Evolutionary conservation across 805 yeast genomes (phyloP).

Genomic region (Candida succiphila): DNA sequence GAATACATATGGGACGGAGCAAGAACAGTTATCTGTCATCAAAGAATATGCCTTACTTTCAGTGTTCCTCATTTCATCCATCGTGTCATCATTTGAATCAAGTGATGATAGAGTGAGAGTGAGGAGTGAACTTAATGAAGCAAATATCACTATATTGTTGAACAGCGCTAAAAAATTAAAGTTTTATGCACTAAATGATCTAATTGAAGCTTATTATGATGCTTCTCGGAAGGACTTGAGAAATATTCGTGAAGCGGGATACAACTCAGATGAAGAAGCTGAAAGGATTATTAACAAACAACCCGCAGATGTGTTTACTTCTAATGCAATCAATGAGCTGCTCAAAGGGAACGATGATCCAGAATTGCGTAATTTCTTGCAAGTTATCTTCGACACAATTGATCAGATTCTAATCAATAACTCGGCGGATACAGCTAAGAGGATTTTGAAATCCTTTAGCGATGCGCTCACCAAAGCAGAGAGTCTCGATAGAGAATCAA

Average conservation of each 20-base stretch:
- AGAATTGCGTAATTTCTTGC: too few species aligned
- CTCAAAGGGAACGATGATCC: too few species aligned
- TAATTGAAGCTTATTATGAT: slow-evolving; percentile 52
- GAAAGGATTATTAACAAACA: too few species aligned
- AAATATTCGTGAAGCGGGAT: slow-evolving; percentile 15
- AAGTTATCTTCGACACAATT: too few species aligned
- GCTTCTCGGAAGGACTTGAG: slow-evolving; percentile 45
- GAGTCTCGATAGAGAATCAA: too few species aligned
- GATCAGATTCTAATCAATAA: too few species aligned
- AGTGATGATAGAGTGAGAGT: slow-evolving; percentile 38
- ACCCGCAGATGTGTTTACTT: too few species aligned
- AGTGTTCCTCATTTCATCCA: slow-evolving; percentile 57
- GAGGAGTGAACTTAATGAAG: slow-evolving; percentile 48
- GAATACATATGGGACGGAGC: background rate
- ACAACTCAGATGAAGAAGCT: slow-evolving; percentile 2
- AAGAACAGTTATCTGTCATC: too few species aligned
- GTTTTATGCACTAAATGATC: slow-evolving; percentile 51
- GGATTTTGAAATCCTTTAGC: too few species aligned
- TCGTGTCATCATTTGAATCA: slow-evolving; percentile 33
- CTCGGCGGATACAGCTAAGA: too few species aligned
- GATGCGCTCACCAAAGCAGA: too few species aligned
- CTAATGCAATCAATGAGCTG: too few species aligned
- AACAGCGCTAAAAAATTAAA: slow-evolving; percentile 40
- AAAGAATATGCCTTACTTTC: slow-evolving; percentile 63
- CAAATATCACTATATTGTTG: slow-evolving; percentile 46